A percentile compares a stretch with the other conserved stretches of the same genome.
Evolutionary conservation across 371 early-diverging fungal genomes (phyloP).

Genomic region (Smittium culicis): DNA sequence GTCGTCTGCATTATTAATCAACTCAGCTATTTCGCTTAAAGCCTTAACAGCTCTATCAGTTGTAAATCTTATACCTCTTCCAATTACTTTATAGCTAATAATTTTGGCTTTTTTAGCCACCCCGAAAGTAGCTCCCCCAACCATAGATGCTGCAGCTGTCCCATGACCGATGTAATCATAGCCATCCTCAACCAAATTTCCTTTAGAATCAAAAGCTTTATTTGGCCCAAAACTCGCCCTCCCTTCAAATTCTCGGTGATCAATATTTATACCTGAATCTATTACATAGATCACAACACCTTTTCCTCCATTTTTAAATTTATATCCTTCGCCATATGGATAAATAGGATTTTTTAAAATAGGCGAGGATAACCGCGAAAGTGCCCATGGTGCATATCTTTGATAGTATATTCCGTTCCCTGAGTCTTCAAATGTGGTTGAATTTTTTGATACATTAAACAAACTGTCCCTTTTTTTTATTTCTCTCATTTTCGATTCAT

Average conservation of each 20-base stretch:
- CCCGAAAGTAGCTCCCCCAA: conserved; percentile 4
- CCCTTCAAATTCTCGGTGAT: conserved; percentile 79
- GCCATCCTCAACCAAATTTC: conserved; percentile 34
- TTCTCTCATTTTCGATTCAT: no score
- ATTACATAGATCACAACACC: conserved; percentile 78
- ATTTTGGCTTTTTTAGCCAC: conserved; percentile 11
- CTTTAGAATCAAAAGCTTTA: conserved; percentile 39
- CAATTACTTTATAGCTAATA: conserved; percentile 9
- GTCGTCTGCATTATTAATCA: conserved; percentile 28
- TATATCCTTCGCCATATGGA: not conserved
- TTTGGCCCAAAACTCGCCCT: conserved; percentile 75
- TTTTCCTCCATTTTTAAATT: conserved; percentile 35
- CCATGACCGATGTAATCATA: conserved; percentile 11
- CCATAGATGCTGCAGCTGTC: conserved; percentile 9
- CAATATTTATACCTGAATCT: conserved; percentile 77
- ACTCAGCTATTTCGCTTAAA: conserved; percentile 49
- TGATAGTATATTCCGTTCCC: no score
- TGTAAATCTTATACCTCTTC: conserved; percentile 66
- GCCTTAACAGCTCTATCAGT: conserved; percentile 64
- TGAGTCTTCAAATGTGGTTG: no score
- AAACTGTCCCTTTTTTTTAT: no score
- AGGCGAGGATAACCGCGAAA: not conserved
- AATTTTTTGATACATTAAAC: no score
- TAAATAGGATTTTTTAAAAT: not conserved
- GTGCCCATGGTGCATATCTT: conserved; percentile 16